These are phyloP conservation scores for Cantharellus cinnabarinus DNA, from an alignment of 768 basidiomycete genomes.

Conservation along the genomic window DNA sequence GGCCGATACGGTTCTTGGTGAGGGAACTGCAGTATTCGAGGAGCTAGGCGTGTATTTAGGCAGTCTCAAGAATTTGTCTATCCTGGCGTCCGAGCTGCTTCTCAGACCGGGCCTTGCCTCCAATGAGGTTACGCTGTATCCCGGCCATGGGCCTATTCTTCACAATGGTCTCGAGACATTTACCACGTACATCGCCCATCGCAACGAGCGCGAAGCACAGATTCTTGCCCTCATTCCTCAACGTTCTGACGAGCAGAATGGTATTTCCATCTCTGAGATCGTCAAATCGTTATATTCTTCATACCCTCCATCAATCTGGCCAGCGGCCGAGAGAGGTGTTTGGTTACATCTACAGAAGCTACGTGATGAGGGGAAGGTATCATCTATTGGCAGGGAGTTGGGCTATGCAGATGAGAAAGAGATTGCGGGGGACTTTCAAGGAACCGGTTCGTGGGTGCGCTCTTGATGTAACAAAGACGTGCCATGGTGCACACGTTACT, in stretches of 20 bases:
- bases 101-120: constrained; percentile 10
- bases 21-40: constrained; percentile 78
- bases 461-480: no score
- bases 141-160: constrained; percentile 74
- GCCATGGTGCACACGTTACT: no score
- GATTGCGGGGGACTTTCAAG: no score
- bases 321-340: constrained; percentile 48
- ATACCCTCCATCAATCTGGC: constrained; percentile 52
- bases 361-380: constrained; percentile 38
- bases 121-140: constrained; percentile 41
- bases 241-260: constrained; percentile 8
- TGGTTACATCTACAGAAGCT: constrained; percentile 57
- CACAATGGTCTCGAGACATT: constrained; percentile 41
- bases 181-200: constrained; percentile 54
- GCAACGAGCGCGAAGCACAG: constrained; percentile 62
- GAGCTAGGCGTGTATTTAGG: constrained; percentile 52
- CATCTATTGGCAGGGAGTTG: not conserved
- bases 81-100: not conserved
- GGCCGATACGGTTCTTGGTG: constrained; percentile 77
- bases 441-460: no score
- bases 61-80: constrained; percentile 24
- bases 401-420: no score
- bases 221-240: constrained; percentile 33
- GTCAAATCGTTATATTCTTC: constrained; percentile 46
- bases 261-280: constrained; percentile 45